Evolutionary conservation across 495 filamentous ascomycete species (phyloP).

Genomic region (Corynascus novoguineensis): DNA sequence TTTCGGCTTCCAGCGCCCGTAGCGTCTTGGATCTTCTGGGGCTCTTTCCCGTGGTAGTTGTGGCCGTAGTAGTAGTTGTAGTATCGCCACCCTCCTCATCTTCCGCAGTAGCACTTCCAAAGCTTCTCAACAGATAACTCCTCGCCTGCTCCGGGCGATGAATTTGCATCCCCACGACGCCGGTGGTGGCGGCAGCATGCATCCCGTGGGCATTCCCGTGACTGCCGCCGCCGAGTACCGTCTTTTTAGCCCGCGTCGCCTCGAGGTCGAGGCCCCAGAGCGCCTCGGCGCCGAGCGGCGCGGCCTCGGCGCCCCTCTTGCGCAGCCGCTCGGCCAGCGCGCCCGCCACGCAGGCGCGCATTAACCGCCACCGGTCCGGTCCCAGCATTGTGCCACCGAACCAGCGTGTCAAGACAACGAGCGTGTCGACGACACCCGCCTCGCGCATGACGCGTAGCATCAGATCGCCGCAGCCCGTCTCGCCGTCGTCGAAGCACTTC

Average conservation of each 20-base stretch:
- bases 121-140: conserved; percentile 56
- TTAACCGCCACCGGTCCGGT: conserved; percentile 65
- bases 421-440: conserved; percentile 70
- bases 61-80: background rate
- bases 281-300: conserved; percentile 46
- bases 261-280: conserved; percentile 80
- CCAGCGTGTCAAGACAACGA: conserved; percentile 90
- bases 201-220: conserved; percentile 17
- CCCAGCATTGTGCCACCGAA: conserved; percentile 85
- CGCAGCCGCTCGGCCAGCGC: conserved; percentile 45
- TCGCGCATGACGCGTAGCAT: conserved; percentile 75
- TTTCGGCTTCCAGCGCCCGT: conserved; percentile 47
- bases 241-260: conserved; percentile 43
- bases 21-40: conserved; percentile 36
- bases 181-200: conserved; percentile 17
- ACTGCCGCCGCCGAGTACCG: conserved; percentile 19
- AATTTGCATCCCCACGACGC: conserved; percentile 53
- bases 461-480: conserved; percentile 76
- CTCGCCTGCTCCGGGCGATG: conserved; percentile 59
- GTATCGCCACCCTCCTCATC: background rate
- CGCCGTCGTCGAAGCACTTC: conserved; percentile 89
- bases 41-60: conserved; percentile 5
- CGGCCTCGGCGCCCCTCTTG: conserved; percentile 34
- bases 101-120: conserved; percentile 33
- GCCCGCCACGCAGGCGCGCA: conserved; percentile 44